Evolutionary conservation across 306 rosid species (phyloP).

Genomic region (Cyclanthera cordifolia): DNA sequence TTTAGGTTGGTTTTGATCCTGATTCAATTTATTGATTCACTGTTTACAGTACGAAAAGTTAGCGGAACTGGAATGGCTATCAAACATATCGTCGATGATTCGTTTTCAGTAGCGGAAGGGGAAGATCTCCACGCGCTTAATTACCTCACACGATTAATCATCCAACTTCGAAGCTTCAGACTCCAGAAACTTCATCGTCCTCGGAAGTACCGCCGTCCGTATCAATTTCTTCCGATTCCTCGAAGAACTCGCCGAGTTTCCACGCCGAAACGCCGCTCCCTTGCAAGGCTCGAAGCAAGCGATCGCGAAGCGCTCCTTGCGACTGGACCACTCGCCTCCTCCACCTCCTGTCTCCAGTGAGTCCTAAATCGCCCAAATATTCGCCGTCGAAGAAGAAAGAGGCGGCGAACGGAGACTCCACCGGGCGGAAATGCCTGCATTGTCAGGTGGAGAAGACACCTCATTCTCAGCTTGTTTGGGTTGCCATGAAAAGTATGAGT

Average conservation of each 20-base stretch:
- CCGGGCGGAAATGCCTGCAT: conserved; percentile 50
- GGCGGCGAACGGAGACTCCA: conserved; percentile 20
- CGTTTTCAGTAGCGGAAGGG: conserved; percentile 47
- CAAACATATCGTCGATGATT: conserved; percentile 89
- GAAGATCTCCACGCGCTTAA: conserved; percentile 57
- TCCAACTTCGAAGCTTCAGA: conserved; percentile 29
- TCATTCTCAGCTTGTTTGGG: no score
- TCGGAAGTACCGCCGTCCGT: conserved; percentile 36
- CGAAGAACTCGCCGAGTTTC: conserved; percentile 44
- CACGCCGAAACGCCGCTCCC: conserved; percentile 7
- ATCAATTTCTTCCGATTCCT: conserved; percentile 7
- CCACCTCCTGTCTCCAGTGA: conserved; percentile 33
- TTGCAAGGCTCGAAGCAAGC: conserved; percentile 80
- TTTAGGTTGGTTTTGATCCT: neutral
- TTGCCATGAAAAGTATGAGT: no score
- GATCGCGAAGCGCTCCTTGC: conserved; percentile 85
- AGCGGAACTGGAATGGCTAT: conserved; percentile 95
- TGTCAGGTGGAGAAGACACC: conserved; percentile 63
- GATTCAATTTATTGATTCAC: conserved; percentile 12
- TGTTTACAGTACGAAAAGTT: conserved; percentile 57
- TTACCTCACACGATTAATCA: conserved; percentile 29
- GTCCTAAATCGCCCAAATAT: conserved; percentile 5
- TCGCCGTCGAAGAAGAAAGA: conserved; percentile 6
- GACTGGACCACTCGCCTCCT: conserved; percentile 97
- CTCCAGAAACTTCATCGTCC: conserved; percentile 75